Conservation (phyloP, 2,329 filamentous ascomycete species). For the Penicillium oxalicum region DNA sequence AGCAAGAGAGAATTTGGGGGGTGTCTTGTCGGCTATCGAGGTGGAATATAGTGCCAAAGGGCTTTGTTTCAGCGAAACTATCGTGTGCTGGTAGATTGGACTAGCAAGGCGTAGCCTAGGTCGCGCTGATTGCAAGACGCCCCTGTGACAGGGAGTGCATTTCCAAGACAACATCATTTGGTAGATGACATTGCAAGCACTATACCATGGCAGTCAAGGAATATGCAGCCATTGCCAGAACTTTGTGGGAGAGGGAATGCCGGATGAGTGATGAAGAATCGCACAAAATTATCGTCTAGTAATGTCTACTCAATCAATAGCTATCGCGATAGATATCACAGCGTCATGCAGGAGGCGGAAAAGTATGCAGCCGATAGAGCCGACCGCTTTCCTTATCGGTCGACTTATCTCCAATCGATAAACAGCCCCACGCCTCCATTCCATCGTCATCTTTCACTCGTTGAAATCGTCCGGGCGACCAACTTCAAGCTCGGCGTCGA, state of each 20-base stretch:
- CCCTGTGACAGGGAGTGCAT: slow-evolving; percentile 29
- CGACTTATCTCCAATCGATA: slow-evolving; percentile 9
- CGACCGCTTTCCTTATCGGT: slow-evolving; percentile 9
- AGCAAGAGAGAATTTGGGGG: slow-evolving; percentile 21
- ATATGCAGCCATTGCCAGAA: slow-evolving; percentile 14
- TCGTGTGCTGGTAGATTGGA: slow-evolving; percentile 11
- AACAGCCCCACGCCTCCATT: background rate
- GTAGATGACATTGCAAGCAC: background rate
- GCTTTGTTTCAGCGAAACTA: slow-evolving; percentile 9
- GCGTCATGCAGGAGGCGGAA: slow-evolving; percentile 18
- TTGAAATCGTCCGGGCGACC: background rate
- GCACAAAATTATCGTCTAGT: background rate
- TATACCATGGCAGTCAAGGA: slow-evolving; percentile 19
- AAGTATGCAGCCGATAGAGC: slow-evolving; percentile 1
- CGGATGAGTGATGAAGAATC: background rate
- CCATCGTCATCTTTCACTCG: background rate
- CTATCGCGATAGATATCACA: slow-evolving; percentile 18
- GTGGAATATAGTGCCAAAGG: slow-evolving; percentile 12
- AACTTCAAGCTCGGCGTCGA: too few species aligned
- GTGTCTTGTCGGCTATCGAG: slow-evolving; percentile 1
- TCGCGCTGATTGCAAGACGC: slow-evolving; percentile 21
- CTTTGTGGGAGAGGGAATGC: slow-evolving; percentile 7
- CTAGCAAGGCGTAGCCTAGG: slow-evolving; percentile 21
- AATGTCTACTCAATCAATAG: slow-evolving; percentile 14
- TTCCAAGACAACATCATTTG: slow-evolving; percentile 24